phyloP scores from a whole-genome alignment of 495 filamentous ascomycete genomes.

The Penicillium cataractarum region DNA sequence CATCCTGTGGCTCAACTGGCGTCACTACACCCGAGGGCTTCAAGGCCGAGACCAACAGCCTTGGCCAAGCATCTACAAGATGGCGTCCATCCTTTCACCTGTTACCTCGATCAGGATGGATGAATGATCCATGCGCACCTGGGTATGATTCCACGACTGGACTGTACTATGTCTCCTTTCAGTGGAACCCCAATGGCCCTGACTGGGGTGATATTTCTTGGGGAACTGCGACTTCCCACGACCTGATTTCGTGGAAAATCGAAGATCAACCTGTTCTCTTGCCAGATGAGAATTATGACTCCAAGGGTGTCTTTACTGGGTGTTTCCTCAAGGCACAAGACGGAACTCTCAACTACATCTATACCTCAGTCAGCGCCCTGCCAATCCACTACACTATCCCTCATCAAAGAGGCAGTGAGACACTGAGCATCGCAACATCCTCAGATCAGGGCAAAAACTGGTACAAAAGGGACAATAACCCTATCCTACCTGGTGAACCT shows the following conservation, averaged over 20 bases:
- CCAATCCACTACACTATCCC: conserved; percentile 22
- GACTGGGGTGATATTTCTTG: conserved; percentile 25
- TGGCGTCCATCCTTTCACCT: conserved; percentile 13
- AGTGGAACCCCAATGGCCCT: conserved; percentile 24
- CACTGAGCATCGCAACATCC: conserved; percentile 18
- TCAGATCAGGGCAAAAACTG: conserved; percentile 17
- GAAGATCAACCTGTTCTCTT: conserved; percentile 9
- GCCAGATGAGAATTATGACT: conserved; percentile 16
- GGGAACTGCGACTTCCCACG: conserved; percentile 19
- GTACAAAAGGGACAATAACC: conserved; percentile 15
- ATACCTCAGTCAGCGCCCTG: conserved; percentile 18
- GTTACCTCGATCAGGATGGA: conserved; percentile 17
- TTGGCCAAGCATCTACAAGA: not conserved
- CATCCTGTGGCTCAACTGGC: conserved; percentile 4
- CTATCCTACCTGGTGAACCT: conserved; percentile 21
- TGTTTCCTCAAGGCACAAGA: conserved; percentile 14
- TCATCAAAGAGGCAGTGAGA: conserved; percentile 11
- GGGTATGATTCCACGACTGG: conserved; percentile 18
- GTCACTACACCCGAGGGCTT: conserved; percentile 9
- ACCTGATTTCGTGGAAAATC: conserved; percentile 18
- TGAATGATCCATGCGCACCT: conserved; percentile 25
- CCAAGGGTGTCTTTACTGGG: conserved; percentile 23
- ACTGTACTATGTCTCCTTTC: conserved; percentile 22
- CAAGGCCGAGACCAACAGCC: not conserved
- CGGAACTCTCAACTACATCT: conserved; percentile 17